Evolutionary conservation across 441 rosid genomes (phyloP).

Genomic region (Dalechampia spathulata): DNA sequence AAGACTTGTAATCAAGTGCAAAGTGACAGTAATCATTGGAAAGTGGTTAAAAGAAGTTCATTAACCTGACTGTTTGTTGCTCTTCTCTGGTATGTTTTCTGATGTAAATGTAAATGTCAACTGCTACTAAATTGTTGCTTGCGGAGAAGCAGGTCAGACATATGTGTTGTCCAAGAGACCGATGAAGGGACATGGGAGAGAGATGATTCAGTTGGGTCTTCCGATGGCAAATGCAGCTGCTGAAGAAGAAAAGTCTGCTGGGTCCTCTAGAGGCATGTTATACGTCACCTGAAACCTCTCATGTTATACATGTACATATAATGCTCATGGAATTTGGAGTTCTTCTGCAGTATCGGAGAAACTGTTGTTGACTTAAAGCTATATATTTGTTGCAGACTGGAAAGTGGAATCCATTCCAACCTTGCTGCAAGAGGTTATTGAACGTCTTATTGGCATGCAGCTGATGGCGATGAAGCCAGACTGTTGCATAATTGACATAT

Average conservation of each 20-base stretch:
- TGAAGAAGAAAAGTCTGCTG: slow-evolving; percentile 50
- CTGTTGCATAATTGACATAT: slow-evolving; percentile 75
- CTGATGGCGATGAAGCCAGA: slow-evolving; percentile 65
- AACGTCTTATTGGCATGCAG: slow-evolving; percentile 50
- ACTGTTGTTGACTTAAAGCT: not conserved
- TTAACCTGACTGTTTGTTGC: too few species aligned
- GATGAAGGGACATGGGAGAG: slow-evolving; percentile 86
- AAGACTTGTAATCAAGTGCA: too few species aligned
- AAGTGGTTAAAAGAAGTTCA: too few species aligned
- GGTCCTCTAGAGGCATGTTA: slow-evolving; percentile 54
- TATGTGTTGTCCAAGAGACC: slow-evolving; percentile 70
- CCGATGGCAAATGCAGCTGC: slow-evolving; percentile 66
- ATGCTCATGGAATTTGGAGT: not conserved
- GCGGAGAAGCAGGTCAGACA: slow-evolving; percentile 58
- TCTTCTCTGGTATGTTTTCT: too few species aligned
- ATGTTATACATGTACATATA: not conserved
- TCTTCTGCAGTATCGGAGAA: not conserved
- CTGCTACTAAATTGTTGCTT: slow-evolving; percentile 13
- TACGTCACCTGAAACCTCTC: slow-evolving; percentile 1
- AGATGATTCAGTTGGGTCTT: slow-evolving; percentile 84
- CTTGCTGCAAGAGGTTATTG: slow-evolving; percentile 66
- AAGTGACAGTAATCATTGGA: too few species aligned
- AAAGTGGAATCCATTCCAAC: slow-evolving; percentile 68
- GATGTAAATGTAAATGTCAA: slow-evolving; percentile 5
- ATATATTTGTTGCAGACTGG: slow-evolving; percentile 37